A percentile compares a stretch with the other conserved stretches of the same genome.
Conservation (phyloP, 2,329 filamentous ascomycete genomes). For the Alternaria hordeiaustralica region DNA sequence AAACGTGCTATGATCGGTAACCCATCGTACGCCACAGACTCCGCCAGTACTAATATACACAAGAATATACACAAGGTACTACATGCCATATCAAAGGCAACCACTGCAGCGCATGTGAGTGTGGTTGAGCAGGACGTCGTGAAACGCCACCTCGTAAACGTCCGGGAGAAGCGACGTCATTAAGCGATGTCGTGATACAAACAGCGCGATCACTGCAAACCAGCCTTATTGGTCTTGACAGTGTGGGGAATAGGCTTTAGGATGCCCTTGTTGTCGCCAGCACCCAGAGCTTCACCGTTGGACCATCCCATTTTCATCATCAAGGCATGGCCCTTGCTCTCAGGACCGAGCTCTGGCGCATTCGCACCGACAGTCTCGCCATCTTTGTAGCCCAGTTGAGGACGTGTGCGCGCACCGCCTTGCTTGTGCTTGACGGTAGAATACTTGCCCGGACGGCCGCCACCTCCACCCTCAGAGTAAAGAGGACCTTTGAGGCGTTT, state of each 20-base stretch:
- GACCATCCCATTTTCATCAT: conserved; percentile 98
- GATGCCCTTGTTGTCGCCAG: conserved; percentile 84
- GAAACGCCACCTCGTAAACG: neutral
- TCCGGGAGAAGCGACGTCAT: neutral
- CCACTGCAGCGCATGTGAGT: neutral
- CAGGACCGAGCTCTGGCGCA: conserved; percentile 81
- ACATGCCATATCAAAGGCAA: neutral
- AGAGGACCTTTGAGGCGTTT: conserved; percentile 43
- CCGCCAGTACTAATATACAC: neutral
- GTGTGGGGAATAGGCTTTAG: conserved; percentile 84
- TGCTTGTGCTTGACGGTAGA: conserved; percentile 16
- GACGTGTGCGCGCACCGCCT: conserved; percentile 19
- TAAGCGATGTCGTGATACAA: neutral
- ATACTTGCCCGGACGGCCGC: conserved; percentile 16
- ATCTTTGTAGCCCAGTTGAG: conserved; percentile 66
- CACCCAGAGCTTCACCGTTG: conserved; percentile 82
- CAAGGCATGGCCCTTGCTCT: conserved; percentile 85
- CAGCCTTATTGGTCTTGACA: conserved; percentile 85
- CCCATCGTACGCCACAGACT: neutral
- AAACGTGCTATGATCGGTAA: neutral
- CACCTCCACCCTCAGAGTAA: conserved; percentile 13
- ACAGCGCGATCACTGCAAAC: conserved; percentile 57
- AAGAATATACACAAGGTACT: neutral
- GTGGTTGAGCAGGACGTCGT: neutral
- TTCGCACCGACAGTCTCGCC: conserved; percentile 87